Evolutionary conservation across 306 rosid species (phyloP).

Genomic region (Arachis hypogaea): DNA sequence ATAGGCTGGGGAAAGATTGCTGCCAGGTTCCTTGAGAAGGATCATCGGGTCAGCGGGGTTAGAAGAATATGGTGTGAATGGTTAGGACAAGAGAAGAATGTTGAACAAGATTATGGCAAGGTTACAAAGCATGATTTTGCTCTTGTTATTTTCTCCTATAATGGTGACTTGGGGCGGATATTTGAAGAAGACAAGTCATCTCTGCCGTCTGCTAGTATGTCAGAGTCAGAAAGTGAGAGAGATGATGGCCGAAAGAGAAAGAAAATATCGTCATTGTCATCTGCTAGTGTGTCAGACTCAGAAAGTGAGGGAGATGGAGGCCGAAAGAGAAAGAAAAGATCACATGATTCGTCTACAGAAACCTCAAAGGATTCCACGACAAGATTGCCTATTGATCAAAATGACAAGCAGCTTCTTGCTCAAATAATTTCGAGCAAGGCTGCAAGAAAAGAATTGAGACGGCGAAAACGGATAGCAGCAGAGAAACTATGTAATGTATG

Average conservation of each 20-base stretch:
- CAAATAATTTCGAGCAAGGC: constrained; percentile 65
- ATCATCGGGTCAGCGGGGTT: constrained; percentile 45
- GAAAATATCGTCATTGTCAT: constrained; percentile 48
- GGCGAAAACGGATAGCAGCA: constrained; percentile 71
- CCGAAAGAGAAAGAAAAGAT: constrained; percentile 56
- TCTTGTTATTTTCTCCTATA: constrained; percentile 64
- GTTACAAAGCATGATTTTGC: constrained; percentile 68
- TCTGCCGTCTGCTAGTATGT: constrained; percentile 52
- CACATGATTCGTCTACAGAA: constrained; percentile 63
- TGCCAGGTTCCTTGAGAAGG: constrained; percentile 69
- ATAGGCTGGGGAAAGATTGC: constrained; percentile 74
- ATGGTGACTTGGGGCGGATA: constrained; percentile 68
- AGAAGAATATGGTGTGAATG: constrained; percentile 94
- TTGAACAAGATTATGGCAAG: constrained; percentile 34
- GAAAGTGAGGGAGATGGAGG: constrained; percentile 43
- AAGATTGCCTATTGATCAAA: constrained; percentile 48
- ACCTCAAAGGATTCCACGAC: constrained; percentile 53
- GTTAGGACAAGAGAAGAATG: constrained; percentile 61
- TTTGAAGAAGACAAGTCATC: constrained; percentile 55
- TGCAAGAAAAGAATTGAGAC: constrained; percentile 74
- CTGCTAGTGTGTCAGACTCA: constrained; percentile 48
- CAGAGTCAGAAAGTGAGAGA: constrained; percentile 46
- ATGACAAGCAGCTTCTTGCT: constrained; percentile 58
- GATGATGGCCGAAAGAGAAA: constrained; percentile 55
- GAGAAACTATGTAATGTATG: constrained; percentile 89